phyloP scores from a whole-genome alignment of 169 alveolate species.

The Cryptosporidium meleagridis region DNA sequence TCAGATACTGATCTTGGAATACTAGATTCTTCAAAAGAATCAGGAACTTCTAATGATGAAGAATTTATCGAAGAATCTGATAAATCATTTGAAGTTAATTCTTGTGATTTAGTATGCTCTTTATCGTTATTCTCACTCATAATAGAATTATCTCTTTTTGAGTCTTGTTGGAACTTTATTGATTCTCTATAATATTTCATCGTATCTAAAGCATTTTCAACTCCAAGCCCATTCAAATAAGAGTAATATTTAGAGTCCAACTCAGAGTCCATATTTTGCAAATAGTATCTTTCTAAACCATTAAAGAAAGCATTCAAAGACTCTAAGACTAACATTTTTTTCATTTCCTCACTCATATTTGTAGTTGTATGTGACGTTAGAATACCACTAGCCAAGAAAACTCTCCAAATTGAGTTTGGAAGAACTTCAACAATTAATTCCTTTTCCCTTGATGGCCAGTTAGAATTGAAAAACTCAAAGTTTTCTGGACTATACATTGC shows the following conservation, averaged over 20 bases:
- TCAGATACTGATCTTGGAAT: not conserved
- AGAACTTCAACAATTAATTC: not conserved
- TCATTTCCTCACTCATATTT: conserved; percentile 1
- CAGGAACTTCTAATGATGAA: conserved; percentile 32
- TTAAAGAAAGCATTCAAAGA: conserved; percentile 43
- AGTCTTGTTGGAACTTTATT: too few relatives aligned
- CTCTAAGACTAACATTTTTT: conserved; percentile 1
- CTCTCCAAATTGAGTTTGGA: conserved; percentile 50
- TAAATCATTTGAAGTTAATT: not conserved
- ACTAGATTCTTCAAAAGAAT: not conserved
- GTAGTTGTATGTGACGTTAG: not conserved
- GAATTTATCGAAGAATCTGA: conserved; percentile 10
- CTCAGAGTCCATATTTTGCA: conserved; percentile 1
- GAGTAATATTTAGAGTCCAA: conserved; percentile 4
- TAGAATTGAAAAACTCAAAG: conserved; percentile 23
- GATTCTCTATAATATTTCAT: conserved; percentile 22
- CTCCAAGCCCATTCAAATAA: not conserved
- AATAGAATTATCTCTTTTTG: not conserved
- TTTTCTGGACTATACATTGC: conserved; percentile 7
- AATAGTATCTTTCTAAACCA: conserved; percentile 21
- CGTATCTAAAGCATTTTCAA: conserved; percentile 17
- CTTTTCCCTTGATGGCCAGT: conserved; percentile 21
- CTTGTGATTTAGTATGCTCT: not conserved
- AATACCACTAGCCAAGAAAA: conserved; percentile 8
- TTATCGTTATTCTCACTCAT: not conserved